Base-by-base conservation (phyloP, 2,329 filamentous ascomycete genomes). In the Aureobasidium sp. region DNA sequence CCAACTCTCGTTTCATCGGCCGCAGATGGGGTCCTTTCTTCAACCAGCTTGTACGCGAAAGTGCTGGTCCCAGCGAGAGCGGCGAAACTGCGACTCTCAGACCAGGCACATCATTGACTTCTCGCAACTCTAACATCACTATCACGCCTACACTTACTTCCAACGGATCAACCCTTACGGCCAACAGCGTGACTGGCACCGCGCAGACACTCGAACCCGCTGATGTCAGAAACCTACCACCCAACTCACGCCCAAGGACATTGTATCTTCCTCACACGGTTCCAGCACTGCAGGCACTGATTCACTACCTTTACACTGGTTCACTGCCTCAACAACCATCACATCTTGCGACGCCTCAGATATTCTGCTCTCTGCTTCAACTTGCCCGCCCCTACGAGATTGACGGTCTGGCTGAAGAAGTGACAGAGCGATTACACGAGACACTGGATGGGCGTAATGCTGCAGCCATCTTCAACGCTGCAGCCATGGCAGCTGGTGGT, bases 391-490 rank as follows among this genome's bases (percentile, higher is more conserved):
- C 94, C 0, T 99, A 99, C 73, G 89, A 91, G 66, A 83, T 99
- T 50, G 92, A 97, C 68, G 94, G 94, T 0, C 82, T 99, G 2
- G 79, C 97, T 1, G 94, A 99, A 76, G 91, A 91, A 0, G 90
- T 95, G 1, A 90, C 97, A 11, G 91, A 97, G 74, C 85, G 93
- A 8, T 81, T 99, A 0, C 94, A 99, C 70, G 83, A 89, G 33
- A 84, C 95, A 0, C 83, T 99, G 4, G 94, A 99, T 72, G 94
- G 90, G 52, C 84, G 93, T 50, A 99, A 97, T 67, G 93, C 94
- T 0, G 94, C 94, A 0, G 94, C 94, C 6, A 92, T 99, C 0
- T 99, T 99, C 79, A 99, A 99, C 67, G 94, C 94, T 0, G 94
- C 93, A 0, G 94, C 94, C 59, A 97, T 97, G 94, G 94, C 92